These are phyloP conservation scores for Salix caprea DNA, from an alignment of 345 rosid species.

Conservation along the genomic window DNA sequence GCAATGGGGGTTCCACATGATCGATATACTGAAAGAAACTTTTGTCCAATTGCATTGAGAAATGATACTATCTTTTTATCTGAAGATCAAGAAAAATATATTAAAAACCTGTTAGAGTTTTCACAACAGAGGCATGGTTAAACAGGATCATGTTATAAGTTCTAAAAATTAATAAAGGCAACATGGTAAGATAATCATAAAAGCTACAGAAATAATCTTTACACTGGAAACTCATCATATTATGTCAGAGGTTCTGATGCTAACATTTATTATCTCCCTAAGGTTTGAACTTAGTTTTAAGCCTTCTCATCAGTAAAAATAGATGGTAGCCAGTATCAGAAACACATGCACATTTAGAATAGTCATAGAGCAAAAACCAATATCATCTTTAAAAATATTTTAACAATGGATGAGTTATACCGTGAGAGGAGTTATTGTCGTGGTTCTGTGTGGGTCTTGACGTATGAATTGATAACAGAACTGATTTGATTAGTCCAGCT, in stretches of 20 bases:
- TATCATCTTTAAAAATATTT: background rate
- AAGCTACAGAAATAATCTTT: background rate
- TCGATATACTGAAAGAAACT: conserved; percentile 35
- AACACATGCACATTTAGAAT: background rate
- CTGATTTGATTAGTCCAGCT: conserved; percentile 44
- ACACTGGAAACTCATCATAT: background rate
- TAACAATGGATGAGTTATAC: conserved; percentile 23
- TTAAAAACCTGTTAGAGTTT: background rate
- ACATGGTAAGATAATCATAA: background rate
- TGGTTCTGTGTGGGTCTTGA: conserved; percentile 24
- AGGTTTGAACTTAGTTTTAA: background rate
- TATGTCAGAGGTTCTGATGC: background rate
- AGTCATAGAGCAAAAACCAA: background rate
- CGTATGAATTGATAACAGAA: conserved; percentile 37
- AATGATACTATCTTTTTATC: conserved; percentile 32
- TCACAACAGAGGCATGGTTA: background rate
- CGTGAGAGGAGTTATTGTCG: conserved; percentile 30
- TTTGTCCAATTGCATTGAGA: conserved; percentile 35
- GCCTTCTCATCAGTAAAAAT: background rate
- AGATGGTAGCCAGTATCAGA: background rate
- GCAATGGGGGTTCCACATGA: conserved; percentile 45
- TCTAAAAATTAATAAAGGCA: background rate
- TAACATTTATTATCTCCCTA: background rate
- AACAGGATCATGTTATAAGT: background rate
- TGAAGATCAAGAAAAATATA: conserved; percentile 12